A percentile compares a stretch with the other conserved stretches of the same genome.
These are phyloP conservation scores for Penicillium crystallinum DNA, from an alignment of 495 filamentous ascomycete species.

Conservation along the genomic window DNA sequence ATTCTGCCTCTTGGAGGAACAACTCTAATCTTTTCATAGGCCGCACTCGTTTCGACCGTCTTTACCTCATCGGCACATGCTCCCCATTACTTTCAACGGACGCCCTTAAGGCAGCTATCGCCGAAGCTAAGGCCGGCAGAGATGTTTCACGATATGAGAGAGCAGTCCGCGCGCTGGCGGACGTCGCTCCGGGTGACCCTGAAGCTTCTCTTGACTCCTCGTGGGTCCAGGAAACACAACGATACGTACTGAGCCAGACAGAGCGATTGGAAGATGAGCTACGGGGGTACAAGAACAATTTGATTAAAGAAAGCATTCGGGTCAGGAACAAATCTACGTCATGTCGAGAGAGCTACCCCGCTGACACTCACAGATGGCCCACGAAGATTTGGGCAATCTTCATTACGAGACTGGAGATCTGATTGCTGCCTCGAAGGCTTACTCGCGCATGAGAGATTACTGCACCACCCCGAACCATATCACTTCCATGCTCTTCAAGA, in stretches of 20 bases:
- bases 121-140: slow-evolving; percentile 70
- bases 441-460: slow-evolving; percentile 68
- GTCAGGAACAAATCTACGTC: slow-evolving; percentile 44
- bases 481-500: slow-evolving; percentile 62
- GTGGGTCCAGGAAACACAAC: slow-evolving; percentile 63
- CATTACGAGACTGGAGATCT: slow-evolving; percentile 63
- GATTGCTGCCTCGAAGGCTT: slow-evolving; percentile 57
- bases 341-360: neutral
- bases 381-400: slow-evolving; percentile 68
- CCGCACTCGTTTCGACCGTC: slow-evolving; percentile 69
- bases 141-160: slow-evolving; percentile 68
- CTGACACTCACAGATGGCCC: slow-evolving; percentile 56
- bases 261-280: slow-evolving; percentile 75
- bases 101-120: slow-evolving; percentile 70
- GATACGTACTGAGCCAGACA: slow-evolving; percentile 59
- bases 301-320: slow-evolving; percentile 95
- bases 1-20: too few relatives aligned
- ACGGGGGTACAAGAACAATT: slow-evolving; percentile 92
- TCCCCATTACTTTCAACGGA: slow-evolving; percentile 75
- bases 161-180: slow-evolving; percentile 57
- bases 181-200: slow-evolving; percentile 60
- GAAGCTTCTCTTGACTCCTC: slow-evolving; percentile 59
- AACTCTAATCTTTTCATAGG: too few relatives aligned
- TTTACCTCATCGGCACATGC: slow-evolving; percentile 72
- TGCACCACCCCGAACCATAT: slow-evolving; percentile 67